These are phyloP conservation scores for Tylopilus subfusipes DNA, from an alignment of 768 basidiomycete genomes.

Conservation along the genomic window DNA sequence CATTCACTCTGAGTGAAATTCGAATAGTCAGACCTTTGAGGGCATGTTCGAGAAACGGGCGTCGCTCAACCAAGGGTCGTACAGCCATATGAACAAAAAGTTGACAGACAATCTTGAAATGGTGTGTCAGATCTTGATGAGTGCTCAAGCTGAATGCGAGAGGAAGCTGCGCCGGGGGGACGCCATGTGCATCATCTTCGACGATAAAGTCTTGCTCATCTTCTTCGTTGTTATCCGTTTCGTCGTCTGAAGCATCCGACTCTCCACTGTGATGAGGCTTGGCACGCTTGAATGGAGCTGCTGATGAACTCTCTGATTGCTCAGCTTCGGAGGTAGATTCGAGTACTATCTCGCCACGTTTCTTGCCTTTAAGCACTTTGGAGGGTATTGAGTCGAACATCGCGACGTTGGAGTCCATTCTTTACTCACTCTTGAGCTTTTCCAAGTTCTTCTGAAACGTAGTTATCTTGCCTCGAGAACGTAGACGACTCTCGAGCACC, in stretches of 20 bases:
- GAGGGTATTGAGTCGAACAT: constrained; percentile 1
- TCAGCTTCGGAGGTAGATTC: constrained; percentile 34
- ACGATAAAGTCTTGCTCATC: constrained; percentile 50
- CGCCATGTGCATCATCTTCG: constrained; percentile 53
- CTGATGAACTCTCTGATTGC: constrained; percentile 24
- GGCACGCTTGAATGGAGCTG: constrained; percentile 45
- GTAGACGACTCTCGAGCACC: constrained; percentile 62
- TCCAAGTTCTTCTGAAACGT: constrained; percentile 62
- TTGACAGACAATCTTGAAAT: constrained; percentile 88
- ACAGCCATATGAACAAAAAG: constrained; percentile 82
- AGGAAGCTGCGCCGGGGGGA: constrained; percentile 50
- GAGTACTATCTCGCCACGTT: constrained; percentile 35
- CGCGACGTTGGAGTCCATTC: background rate
- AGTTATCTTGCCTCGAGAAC: constrained; percentile 56
- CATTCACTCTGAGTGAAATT: background rate
- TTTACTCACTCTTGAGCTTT: constrained; percentile 53
- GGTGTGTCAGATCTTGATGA: constrained; percentile 70
- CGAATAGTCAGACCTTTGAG: constrained; percentile 38
- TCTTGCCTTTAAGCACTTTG: constrained; percentile 37
- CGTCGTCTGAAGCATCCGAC: constrained; percentile 37
- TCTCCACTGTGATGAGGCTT: constrained; percentile 36
- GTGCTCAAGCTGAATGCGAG: constrained; percentile 77
- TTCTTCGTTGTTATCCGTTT: constrained; percentile 22
- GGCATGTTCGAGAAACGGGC: constrained; percentile 52
- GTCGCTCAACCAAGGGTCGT: constrained; percentile 47